phyloP scores from a whole-genome alignment of 306 rosid genomes.

The Ziziphus jujuba region DNA sequence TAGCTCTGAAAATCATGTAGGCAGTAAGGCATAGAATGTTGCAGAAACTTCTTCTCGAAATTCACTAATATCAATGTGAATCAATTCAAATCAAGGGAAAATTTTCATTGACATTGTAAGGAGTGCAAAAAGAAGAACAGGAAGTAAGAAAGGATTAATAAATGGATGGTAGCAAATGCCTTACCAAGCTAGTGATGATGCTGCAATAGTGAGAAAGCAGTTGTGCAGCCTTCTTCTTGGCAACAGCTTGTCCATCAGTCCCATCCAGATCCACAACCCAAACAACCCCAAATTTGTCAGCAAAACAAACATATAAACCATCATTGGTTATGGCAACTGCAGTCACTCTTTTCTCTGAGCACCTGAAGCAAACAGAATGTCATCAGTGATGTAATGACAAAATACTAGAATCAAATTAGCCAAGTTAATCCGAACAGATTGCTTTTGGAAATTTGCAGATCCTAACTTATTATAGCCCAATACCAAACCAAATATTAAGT shows the following conservation, averaged over 20 bases:
- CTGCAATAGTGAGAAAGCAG: slow-evolving; percentile 93
- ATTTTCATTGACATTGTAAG: too few relatives aligned
- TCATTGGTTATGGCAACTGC: slow-evolving; percentile 78
- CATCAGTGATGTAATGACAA: background rate
- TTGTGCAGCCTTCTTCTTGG: slow-evolving; percentile 52
- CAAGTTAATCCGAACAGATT: too few relatives aligned
- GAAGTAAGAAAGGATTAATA: background rate
- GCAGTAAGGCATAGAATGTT: background rate
- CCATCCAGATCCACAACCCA: slow-evolving; percentile 72
- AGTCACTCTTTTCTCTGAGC: slow-evolving; percentile 84
- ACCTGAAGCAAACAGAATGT: slow-evolving; percentile 40
- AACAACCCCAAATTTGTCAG: slow-evolving; percentile 92
- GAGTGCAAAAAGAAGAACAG: too few relatives aligned
- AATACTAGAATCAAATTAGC: background rate
- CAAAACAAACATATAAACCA: slow-evolving; percentile 71
- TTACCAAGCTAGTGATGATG: slow-evolving; percentile 85
- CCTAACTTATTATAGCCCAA: background rate
- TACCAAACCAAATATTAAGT: background rate
- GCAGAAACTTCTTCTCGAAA: background rate
- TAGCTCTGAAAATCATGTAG: background rate
- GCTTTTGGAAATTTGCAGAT: background rate
- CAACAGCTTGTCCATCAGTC: slow-evolving; percentile 30
- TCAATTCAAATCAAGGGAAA: too few relatives aligned
- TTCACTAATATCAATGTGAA: background rate
- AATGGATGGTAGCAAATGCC: slow-evolving; percentile 15